A percentile compares a stretch with the other conserved stretches of the same genome.
These are phyloP conservation scores for Boletus rubroflammeus DNA, from an alignment of 768 basidiomycete species.

Conservation along the genomic window DNA sequence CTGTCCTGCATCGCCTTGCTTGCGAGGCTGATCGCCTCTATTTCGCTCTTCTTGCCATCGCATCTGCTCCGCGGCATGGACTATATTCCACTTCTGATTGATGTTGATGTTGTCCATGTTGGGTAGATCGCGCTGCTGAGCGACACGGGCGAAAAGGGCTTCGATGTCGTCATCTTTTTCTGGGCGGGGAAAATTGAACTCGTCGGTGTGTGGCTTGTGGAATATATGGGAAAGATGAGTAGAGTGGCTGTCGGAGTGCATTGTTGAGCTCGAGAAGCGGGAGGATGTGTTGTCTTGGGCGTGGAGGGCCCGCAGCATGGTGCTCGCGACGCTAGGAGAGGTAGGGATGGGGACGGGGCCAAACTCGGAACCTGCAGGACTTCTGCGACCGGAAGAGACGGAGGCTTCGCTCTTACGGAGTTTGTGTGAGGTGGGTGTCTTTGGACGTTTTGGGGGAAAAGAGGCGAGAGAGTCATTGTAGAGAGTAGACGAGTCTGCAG, in stretches of 20 bases:
- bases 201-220: conserved; percentile 49
- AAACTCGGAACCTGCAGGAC: conserved; percentile 53
- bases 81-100: conserved; percentile 91
- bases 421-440: conserved; percentile 35
- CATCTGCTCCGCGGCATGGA: conserved; percentile 77
- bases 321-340: conserved; percentile 25
- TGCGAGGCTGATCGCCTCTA: conserved; percentile 58
- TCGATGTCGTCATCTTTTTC: conserved; percentile 75
- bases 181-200: conserved; percentile 77
- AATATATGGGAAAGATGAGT: conserved; percentile 48
- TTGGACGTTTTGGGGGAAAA: conserved; percentile 34
- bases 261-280: conserved; percentile 46
- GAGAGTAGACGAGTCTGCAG: conserved; percentile 56
- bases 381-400: conserved; percentile 46
- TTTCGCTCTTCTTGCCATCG: conserved; percentile 73
- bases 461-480: conserved; percentile 48
- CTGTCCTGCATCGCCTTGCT: conserved; percentile 57
- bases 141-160: conserved; percentile 72
- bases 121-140: conserved; percentile 61
- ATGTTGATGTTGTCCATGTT: conserved; percentile 58
- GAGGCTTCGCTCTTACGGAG: conserved; percentile 53
- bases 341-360: conserved; percentile 39
- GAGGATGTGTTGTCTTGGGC: conserved; percentile 57
- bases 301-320: conserved; percentile 51
- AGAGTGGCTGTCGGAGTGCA: conserved; percentile 47